Conservation (phyloP, 257 asterid genomes). For the Fraxinus anomala region DNA sequence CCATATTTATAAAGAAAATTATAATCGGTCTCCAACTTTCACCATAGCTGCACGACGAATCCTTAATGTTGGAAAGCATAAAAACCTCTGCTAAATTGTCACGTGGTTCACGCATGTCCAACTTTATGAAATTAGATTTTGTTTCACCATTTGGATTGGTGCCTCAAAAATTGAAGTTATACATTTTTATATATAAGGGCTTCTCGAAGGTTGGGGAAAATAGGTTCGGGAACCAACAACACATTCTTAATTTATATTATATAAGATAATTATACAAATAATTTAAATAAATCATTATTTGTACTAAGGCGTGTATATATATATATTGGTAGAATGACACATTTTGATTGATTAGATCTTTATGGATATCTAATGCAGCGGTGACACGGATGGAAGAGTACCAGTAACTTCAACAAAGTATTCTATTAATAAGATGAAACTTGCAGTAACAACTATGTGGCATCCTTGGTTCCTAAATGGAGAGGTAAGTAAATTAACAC, state of each 20-base stretch:
- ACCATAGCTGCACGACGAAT: neutral
- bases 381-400: slow-evolving; percentile 75
- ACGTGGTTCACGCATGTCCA: neutral
- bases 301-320: too few relatives aligned
- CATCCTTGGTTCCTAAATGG: slow-evolving; percentile 64
- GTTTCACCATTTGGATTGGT: neutral
- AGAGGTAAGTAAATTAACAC: slow-evolving; percentile 43
- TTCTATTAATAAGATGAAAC: slow-evolving; percentile 55
- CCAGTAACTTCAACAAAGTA: slow-evolving; percentile 73
- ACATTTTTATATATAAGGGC: neutral
- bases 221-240: too few relatives aligned
- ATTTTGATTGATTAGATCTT: neutral
- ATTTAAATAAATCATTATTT: too few relatives aligned
- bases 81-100: too few relatives aligned
- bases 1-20: too few relatives aligned
- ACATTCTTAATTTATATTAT: too few relatives aligned
- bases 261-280: too few relatives aligned
- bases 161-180: neutral
- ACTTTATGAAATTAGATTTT: too few relatives aligned
- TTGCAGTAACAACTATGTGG: slow-evolving; percentile 48
- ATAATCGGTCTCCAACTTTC: too few relatives aligned
- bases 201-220: too few relatives aligned
- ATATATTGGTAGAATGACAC: neutral
- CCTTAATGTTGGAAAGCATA: too few relatives aligned
- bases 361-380: slow-evolving; percentile 45